Evolutionary conservation across 2,329 filamentous ascomycete species (phyloP).

Genomic region (Ophiosphaerella korrae): DNA sequence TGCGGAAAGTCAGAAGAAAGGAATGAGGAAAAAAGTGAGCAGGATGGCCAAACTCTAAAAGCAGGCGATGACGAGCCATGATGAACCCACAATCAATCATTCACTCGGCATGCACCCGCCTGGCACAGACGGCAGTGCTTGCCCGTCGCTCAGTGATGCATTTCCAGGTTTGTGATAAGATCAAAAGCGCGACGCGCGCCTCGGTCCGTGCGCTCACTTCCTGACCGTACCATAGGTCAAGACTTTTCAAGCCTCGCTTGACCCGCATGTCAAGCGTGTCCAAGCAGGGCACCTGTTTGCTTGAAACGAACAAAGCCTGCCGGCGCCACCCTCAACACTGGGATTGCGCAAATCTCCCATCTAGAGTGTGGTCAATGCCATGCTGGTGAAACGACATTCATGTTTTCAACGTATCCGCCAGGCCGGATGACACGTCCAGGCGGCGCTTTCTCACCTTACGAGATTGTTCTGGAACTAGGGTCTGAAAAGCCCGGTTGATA

Average conservation of each 20-base stretch:
- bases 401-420: no score
- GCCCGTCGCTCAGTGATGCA: background rate
- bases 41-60: background rate
- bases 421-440: no score
- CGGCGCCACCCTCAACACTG: background rate
- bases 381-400: no score
- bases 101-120: background rate
- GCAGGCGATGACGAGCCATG: background rate
- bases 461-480: no score
- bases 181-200: slow-evolving; percentile 1
- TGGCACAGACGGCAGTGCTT: background rate
- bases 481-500: no score
- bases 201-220: slow-evolving; percentile 1
- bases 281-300: slow-evolving; percentile 7
- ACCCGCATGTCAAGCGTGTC: slow-evolving; percentile 6
- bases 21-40: background rate
- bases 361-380: no score
- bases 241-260: slow-evolving; percentile 4
- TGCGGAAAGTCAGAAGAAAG: background rate
- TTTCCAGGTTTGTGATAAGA: slow-evolving; percentile 4
- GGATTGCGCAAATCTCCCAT: no score
- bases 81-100: background rate
- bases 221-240: slow-evolving; percentile 5
- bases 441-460: no score
- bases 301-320: slow-evolving; percentile 6